Evolutionary conservation across 73 alveolate species (phyloP).

Genomic region (Symbiodinium pilosum): DNA sequence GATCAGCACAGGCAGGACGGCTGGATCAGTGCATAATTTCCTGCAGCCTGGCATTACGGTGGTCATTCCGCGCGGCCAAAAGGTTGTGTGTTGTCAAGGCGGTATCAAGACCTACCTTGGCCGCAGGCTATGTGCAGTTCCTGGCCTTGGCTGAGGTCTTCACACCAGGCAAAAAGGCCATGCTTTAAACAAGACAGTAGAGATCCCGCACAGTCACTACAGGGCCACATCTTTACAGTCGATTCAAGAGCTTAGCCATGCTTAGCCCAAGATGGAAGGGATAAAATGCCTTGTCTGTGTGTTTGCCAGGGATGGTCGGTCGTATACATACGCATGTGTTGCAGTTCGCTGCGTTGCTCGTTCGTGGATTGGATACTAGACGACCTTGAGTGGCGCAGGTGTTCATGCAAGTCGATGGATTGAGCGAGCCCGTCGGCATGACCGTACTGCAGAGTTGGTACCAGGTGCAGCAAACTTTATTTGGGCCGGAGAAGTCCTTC

Average conservation of each 20-base stretch:
- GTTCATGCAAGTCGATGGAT: conserved; percentile 50
- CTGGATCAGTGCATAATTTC: too few species aligned
- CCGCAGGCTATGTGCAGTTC: conserved; percentile 83
- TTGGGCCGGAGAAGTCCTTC: conserved; percentile 91
- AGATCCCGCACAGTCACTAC: too few species aligned
- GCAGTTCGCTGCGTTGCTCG: not conserved
- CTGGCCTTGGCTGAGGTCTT: conserved; percentile 64
- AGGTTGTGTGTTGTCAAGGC: too few species aligned
- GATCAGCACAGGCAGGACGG: conserved; percentile 33
- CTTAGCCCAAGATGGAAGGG: too few species aligned
- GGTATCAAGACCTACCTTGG: too few species aligned
- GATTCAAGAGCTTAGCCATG: too few species aligned
- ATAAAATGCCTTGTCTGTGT: too few species aligned
- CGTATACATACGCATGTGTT: not conserved
- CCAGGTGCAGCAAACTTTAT: conserved; percentile 36
- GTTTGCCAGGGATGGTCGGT: not conserved
- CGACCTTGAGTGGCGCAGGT: conserved; percentile 36
- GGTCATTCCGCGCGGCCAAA: too few species aligned
- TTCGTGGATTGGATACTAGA: not conserved
- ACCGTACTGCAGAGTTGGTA: conserved; percentile 81
- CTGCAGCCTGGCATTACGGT: too few species aligned
- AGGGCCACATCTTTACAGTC: too few species aligned
- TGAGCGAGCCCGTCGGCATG: conserved; percentile 63
- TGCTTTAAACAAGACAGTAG: too few species aligned
- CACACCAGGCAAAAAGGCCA: conserved; percentile 75